phyloP scores from a whole-genome alignment of 148 eudicot genomes.

The Fagopyrum esculentum region DNA sequence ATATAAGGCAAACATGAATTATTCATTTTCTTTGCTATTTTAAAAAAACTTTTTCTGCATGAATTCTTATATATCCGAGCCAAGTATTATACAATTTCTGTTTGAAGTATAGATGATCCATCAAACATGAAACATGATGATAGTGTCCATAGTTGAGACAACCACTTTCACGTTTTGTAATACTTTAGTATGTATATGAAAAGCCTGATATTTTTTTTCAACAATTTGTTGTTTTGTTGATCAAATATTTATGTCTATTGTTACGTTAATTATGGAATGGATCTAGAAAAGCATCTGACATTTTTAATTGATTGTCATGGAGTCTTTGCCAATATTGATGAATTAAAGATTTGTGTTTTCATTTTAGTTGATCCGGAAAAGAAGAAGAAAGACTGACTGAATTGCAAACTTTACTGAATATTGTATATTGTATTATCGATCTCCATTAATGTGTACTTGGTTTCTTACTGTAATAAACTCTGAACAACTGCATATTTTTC shows the following conservation, averaged over 20 bases:
- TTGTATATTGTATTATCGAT: too few relatives aligned
- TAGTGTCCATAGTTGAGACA: conserved; percentile 33
- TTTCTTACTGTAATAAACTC: too few relatives aligned
- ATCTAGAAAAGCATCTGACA: conserved; percentile 48
- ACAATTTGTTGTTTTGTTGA: neutral
- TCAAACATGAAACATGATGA: conserved; percentile 40
- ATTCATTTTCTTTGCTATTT: neutral
- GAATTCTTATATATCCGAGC: conserved; percentile 38
- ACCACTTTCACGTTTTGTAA: conserved; percentile 57
- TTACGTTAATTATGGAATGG: conserved; percentile 60
- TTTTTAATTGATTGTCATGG: conserved; percentile 65
- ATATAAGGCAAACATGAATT: neutral
- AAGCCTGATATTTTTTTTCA: neutral
- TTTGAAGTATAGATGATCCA: conserved; percentile 44
- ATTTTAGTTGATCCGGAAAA: neutral
- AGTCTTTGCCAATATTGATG: conserved; percentile 46
- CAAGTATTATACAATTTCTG: conserved; percentile 45
- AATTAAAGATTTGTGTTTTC: conserved; percentile 44
- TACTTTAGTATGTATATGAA: neutral
- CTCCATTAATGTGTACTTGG: too few relatives aligned
- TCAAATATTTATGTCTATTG: conserved; percentile 9
- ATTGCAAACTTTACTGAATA: too few relatives aligned
- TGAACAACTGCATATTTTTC: too few relatives aligned
- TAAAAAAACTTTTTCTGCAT: conserved; percentile 21
- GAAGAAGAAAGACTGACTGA: too few relatives aligned